Base-by-base conservation (phyloP, 2,329 filamentous ascomycete genomes). In the Cytospora paraplurivora region DNA sequence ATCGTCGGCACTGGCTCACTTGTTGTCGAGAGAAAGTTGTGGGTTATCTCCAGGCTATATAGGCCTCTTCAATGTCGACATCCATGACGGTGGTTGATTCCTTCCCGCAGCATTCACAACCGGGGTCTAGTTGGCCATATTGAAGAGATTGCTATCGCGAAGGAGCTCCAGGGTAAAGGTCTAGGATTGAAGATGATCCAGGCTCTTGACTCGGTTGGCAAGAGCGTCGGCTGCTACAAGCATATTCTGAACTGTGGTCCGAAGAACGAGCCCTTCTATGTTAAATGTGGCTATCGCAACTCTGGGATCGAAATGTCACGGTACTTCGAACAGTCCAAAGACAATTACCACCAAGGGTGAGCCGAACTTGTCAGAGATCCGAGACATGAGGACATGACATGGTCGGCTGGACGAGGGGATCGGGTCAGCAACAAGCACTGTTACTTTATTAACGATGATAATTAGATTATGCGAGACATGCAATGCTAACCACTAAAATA, bases 11-110 rank as follows among this genome's bases (percentile, higher is more conserved):
- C 90, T 0, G 91, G 91, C 0, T 86, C 86, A 50, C 76, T 95
- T 73, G 81, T 95, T 66, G 88, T 92, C 41, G 91, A 95, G 81
- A 84, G 88, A 77, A 94, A 94, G 76, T 90, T 91, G 85, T 88
- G 73, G 67, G 83, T 78, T n/a, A 21, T 47, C 34, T 47, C 11
- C 7, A 35, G 32, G 6, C 12, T 19, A 56, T 49, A 5, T 51
- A 21, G 17, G 11, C 27, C 6, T 34, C 15, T 12, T 33, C 4
- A 35, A 1, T 32, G 7, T 12, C n/a, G 21, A 34, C 10, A 67
- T 62, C 12, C 55, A 17, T 2, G 7, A 15, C 19, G 7, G 5
- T 13, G 11, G 17, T 32, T 56, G n/a, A 41, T 35, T 13, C n/a
- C 2, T 3, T n/a, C 35, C 6, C 27, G 3, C 37, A 85, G 83